A percentile compares a stretch with the other conserved stretches of the same genome.
phyloP scores from a whole-genome alignment of 306 rosid species.

The Psophocarpus tetragonolobus region DNA sequence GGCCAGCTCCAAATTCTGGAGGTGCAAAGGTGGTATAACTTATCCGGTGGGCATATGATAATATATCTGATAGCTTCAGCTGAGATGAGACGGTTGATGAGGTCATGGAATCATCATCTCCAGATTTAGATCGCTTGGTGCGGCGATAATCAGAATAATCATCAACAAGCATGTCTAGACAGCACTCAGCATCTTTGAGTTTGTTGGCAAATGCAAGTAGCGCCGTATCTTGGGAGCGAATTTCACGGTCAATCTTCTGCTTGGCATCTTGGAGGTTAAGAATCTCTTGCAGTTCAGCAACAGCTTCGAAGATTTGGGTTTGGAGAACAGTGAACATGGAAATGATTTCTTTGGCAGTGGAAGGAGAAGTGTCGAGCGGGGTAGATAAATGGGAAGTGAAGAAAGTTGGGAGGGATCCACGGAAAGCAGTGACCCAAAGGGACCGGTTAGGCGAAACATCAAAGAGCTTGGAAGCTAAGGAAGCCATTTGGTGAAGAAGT shows the following conservation, averaged over 20 bases:
- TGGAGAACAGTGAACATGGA: conserved; percentile 67
- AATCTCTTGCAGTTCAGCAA: conserved; percentile 90
- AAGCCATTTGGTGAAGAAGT: conserved; percentile 84
- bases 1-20: conserved; percentile 91
- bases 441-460: conserved; percentile 76
- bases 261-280: conserved; percentile 82
- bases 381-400: conserved; percentile 60
- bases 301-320: conserved; percentile 83
- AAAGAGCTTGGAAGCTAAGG: conserved; percentile 71
- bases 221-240: conserved; percentile 56
- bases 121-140: conserved; percentile 55
- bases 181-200: conserved; percentile 79
- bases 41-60: conserved; percentile 82
- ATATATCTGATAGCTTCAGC: conserved; percentile 64
- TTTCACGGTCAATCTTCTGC: conserved; percentile 69
- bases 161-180: conserved; percentile 80
- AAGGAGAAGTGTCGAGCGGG: conserved; percentile 52
- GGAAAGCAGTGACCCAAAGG: conserved; percentile 72
- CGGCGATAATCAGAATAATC: conserved; percentile 78
- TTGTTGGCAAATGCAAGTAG: conserved; percentile 76
- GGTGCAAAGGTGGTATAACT: conserved; percentile 98
- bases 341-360: conserved; percentile 71
- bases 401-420: conserved; percentile 79
- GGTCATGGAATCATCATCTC: conserved; percentile 53
- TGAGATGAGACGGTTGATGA: conserved; percentile 66